Percentiles rank a stretch among this genome's conserved stretches.
Conservation (phyloP, 2,329 filamentous ascomycete genomes). For the Polytolypa hystricis region DNA sequence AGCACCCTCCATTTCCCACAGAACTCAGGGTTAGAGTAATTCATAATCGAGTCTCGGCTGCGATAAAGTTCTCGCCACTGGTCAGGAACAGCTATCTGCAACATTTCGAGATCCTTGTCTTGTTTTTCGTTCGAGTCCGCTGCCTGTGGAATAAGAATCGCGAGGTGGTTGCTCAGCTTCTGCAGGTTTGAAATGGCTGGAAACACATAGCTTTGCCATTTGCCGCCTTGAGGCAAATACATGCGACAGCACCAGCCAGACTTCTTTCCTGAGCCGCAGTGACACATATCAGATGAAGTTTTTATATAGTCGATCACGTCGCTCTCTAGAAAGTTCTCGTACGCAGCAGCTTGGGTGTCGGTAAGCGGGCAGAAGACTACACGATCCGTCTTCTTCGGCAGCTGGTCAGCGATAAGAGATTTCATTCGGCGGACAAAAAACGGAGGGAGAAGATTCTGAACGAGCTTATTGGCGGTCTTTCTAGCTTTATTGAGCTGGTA, state of each 20-base stretch:
- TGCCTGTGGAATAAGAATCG: slow-evolving; percentile 62
- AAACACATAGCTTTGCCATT: slow-evolving; percentile 72
- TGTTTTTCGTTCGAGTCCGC: slow-evolving; percentile 61
- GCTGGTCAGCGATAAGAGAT: slow-evolving; percentile 75
- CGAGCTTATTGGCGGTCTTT: slow-evolving; percentile 71
- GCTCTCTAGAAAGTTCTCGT: slow-evolving; percentile 68
- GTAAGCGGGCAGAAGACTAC: slow-evolving; percentile 94
- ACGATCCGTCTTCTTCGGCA: slow-evolving; percentile 87
- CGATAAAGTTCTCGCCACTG: slow-evolving; percentile 63
- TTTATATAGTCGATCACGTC: slow-evolving; percentile 60
- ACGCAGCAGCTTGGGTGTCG: slow-evolving; percentile 66
- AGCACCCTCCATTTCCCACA: slow-evolving; percentile 96
- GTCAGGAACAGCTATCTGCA: slow-evolving; percentile 64
- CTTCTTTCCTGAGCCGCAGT: slow-evolving; percentile 57
- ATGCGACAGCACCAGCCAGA: slow-evolving; percentile 72
- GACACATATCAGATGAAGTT: slow-evolving; percentile 54
- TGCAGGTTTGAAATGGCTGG: slow-evolving; percentile 72
- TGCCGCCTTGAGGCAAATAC: slow-evolving; percentile 47
- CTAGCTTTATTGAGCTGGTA: slow-evolving; percentile 71
- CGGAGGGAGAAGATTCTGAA: slow-evolving; percentile 73
- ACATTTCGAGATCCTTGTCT: slow-evolving; percentile 60
- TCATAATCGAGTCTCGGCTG: slow-evolving; percentile 65
- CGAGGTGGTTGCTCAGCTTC: slow-evolving; percentile 88
- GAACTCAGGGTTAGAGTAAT: slow-evolving; percentile 75
- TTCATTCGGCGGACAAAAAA: slow-evolving; percentile 94